Conservation (phyloP, 2,329 filamentous ascomycete species). For the Dothideomycetidae sp. region DNA sequence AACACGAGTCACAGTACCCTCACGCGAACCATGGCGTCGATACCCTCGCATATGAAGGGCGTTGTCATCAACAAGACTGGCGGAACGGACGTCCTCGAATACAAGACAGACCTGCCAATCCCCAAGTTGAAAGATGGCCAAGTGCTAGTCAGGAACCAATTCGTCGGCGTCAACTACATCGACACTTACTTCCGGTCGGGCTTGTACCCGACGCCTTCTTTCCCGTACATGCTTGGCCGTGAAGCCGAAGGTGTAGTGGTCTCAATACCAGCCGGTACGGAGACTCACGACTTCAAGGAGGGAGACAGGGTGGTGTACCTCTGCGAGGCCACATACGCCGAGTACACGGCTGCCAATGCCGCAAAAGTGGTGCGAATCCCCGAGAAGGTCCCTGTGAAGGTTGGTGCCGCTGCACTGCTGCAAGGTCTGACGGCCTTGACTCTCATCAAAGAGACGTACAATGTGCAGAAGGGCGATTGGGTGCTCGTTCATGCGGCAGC, state of each 20-base stretch:
- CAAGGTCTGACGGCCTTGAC: slow-evolving; percentile 76
- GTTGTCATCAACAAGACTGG: slow-evolving; percentile 59
- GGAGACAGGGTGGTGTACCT: slow-evolving; percentile 64
- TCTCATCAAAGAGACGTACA: slow-evolving; percentile 57
- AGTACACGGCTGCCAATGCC: slow-evolving; percentile 43
- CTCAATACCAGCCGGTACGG: slow-evolving; percentile 38
- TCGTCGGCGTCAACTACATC: slow-evolving; percentile 74
- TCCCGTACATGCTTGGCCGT: slow-evolving; percentile 64
- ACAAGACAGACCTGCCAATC: slow-evolving; percentile 56
- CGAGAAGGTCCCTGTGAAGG: slow-evolving; percentile 42
- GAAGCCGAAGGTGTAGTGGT: slow-evolving; percentile 64
- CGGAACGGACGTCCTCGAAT: slow-evolving; percentile 56
- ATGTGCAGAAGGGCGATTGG: slow-evolving; percentile 59
- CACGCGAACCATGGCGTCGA: slow-evolving; percentile 28
- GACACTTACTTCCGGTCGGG: slow-evolving; percentile 85
- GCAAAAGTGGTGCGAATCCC: slow-evolving; percentile 49
- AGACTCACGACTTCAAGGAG: slow-evolving; percentile 41
- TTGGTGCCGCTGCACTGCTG: slow-evolving; percentile 55
- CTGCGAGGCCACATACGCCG: slow-evolving; percentile 40
- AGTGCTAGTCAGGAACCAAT: slow-evolving; percentile 67
- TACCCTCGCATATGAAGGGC: slow-evolving; percentile 58
- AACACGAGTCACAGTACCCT: slow-evolving; percentile 10
- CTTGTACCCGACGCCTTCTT: slow-evolving; percentile 53
- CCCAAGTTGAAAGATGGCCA: slow-evolving; percentile 54
- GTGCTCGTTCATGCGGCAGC: slow-evolving; percentile 74